A percentile compares a stretch with the other conserved stretches of the same genome.
phyloP scores from a whole-genome alignment of 2,329 filamentous ascomycete genomes.

The Microthyrium microscopicum region DNA sequence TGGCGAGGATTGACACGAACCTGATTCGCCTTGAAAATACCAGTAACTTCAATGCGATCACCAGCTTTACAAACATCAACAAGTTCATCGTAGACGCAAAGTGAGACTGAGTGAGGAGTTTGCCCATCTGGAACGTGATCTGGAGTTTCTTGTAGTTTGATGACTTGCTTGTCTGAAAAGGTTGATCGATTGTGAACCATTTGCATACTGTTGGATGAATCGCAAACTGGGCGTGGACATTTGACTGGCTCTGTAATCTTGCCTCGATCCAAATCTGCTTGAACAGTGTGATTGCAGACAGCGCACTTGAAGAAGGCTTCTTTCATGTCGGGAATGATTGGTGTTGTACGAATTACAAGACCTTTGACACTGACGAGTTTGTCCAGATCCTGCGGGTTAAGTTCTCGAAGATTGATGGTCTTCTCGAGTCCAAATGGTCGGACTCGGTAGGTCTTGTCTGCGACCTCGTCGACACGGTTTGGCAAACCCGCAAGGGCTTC shows the following conservation, averaged over 20 bases:
- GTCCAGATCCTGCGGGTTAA: slow-evolving; percentile 93
- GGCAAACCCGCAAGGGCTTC: slow-evolving; percentile 37
- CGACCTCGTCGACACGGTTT: slow-evolving; percentile 60
- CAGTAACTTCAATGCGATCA: slow-evolving; percentile 88
- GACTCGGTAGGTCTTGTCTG: slow-evolving; percentile 66
- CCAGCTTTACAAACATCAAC: slow-evolving; percentile 97
- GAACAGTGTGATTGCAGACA: slow-evolving; percentile 78
- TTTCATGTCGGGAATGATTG: slow-evolving; percentile 98
- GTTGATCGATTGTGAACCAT: slow-evolving; percentile 90
- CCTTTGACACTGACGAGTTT: slow-evolving; percentile 91
- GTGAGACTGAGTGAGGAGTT: slow-evolving; percentile 89
- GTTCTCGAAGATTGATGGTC: slow-evolving; percentile 77
- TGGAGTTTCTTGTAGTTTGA: slow-evolving; percentile 95
- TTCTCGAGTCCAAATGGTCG: slow-evolving; percentile 78
- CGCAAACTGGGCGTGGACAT: slow-evolving; percentile 70
- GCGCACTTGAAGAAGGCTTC: slow-evolving; percentile 96
- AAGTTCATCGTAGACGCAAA: slow-evolving; percentile 91
- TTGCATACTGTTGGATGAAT: slow-evolving; percentile 88
- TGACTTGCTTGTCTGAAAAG: slow-evolving; percentile 95
- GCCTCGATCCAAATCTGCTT: slow-evolving; percentile 83
- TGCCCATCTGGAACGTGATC: slow-evolving; percentile 90
- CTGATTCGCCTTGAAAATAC: slow-evolving; percentile 89
- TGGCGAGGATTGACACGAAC: slow-evolving; percentile 90
- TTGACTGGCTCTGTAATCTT: slow-evolving; percentile 89
- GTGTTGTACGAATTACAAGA: slow-evolving; percentile 85